phyloP scores from a whole-genome alignment of 139 green algal genomes.

The Chlamydomonas eustigma region DNA sequence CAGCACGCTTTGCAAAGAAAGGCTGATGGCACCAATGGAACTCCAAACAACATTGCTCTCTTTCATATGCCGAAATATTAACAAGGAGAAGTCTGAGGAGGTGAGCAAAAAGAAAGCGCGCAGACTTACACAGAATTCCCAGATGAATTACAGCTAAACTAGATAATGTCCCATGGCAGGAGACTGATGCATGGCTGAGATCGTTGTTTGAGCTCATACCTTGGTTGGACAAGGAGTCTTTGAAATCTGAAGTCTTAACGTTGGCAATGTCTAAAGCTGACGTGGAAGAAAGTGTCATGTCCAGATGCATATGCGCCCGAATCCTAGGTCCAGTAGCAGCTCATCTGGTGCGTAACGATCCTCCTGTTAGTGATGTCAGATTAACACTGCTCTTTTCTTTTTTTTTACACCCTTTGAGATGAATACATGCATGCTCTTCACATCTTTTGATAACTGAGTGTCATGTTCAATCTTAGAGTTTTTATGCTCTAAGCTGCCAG shows the following conservation, averaged over 20 bases:
- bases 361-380: not conserved
- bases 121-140: no score
- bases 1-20: constrained; percentile 26
- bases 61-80: constrained; percentile 36
- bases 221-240: constrained; percentile 38
- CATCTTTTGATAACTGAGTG: not conserved
- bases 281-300: constrained; percentile 34
- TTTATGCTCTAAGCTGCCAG: not conserved
- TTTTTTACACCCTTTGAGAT: no score
- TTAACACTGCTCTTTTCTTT: no score
- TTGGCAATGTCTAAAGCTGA: constrained; percentile 42
- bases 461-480: not conserved
- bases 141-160: not conserved
- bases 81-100: constrained; percentile 43
- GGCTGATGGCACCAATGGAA: constrained; percentile 32
- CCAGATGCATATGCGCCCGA: constrained; percentile 31
- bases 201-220: constrained; percentile 40
- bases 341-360: constrained; percentile 26
- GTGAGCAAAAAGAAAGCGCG: constrained; percentile 20
- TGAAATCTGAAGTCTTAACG: constrained; percentile 36
- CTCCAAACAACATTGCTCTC: constrained; percentile 40
- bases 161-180: constrained; percentile 19
- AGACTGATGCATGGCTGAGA: constrained; percentile 39
- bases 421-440: not conserved
- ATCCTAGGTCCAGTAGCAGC: constrained; percentile 31